Base-by-base conservation (phyloP, 257 asterid genomes). In the Solanum ahanhuiri region DNA sequence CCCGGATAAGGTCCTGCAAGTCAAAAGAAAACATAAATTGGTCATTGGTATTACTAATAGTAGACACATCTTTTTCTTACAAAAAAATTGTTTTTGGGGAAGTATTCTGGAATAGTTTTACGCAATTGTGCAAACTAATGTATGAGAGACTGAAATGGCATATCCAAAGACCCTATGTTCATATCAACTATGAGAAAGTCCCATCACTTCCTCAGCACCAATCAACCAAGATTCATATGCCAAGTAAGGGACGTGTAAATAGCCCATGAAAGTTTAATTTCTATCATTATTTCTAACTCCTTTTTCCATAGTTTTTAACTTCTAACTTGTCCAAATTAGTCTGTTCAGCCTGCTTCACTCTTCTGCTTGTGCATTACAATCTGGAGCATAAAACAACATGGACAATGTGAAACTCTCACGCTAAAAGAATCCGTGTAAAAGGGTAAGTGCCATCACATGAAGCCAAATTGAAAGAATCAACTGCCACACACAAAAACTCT, bases 1-100 rank as follows among this genome's bases (percentile, higher is more conserved):
- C 99, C 70, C 96, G 96, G 60, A 97, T 89, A 60, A 97, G 90
- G 87, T 97, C 98, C 99, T 97, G 92, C 83, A 90, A 73, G 86
- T 39, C 69, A 76, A 72, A 34, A 60, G 31, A 60, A 60, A 60
- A 9, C 22, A 23, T 83, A 28, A 88, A 70, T n/a, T 45, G 67
- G 67, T 25, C 22, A 43, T 28, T 43, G 3, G 83, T 28, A 77
- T 39, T n/a, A 43, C 15, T 23, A 43, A 23, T 23, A 7, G n/a
- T 25, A 23, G 31, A 45, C 0, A 12, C 33, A 75, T 39, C 63
- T 41, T 45, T 77, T 43, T 15, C 45, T 39, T 41, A 23, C 8
- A 67, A 25, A 45, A 23, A 12, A 43, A 20, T 41, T 25, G 51
- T 35, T 35, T 72, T 35, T 4, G 2, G 48, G n/a, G 0, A 76